Evolutionary conservation across 2,329 filamentous ascomycete genomes (phyloP), one percentile per base, ranked within the genome.

Genomic region (Cladobotryum protrusum): DNA sequence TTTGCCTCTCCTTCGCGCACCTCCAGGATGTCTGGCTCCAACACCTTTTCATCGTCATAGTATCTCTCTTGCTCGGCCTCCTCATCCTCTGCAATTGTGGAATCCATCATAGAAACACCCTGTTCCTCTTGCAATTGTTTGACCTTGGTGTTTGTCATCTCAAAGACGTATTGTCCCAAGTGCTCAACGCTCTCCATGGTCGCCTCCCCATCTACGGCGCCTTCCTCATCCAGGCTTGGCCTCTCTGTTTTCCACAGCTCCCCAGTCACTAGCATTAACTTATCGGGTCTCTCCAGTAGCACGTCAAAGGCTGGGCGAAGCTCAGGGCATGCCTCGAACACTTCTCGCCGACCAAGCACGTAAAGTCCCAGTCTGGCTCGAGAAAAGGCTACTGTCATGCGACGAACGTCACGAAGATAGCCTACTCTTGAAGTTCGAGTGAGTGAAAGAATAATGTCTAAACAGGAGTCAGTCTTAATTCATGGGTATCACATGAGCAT

Each of bases 151-250:
- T 86, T 81, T 3, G 90, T 95, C 89, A 99, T 99, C 67, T 99
- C 89, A 65, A 82, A 96, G 18, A 99, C 92, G 67, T 96, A 99
- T 69, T 96, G 87, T 0, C 93, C 93, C 34, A 99, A 69, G 71
- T 99, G 93, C 72, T 99, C 92, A 1, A 97, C 85, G 33, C 87
- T 82, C 60, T 92, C 87, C 88, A 99, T 97, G 17, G 82, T 75
- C 1, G 83, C 85, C 59, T 81, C 77, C 12, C 77, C 77, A 2
- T 75, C 70, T 6, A 80, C 72, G 6, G 72, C 63, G 6, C 56
- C 56, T 4, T 60, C 60, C 43, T 75, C 74, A 5, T 71, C 72
- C 2, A 67, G 61, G 11, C 72, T 64, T 4, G 70, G 61, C 41
- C 88, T 75, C 48, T 77, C 67, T 0, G 87, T 80, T 1, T 88